A percentile compares a stretch with the other conserved stretches of the same genome.
phyloP scores from a whole-genome alignment of 1,284 basidiomycete genomes.

The Tilletia caries region DNA sequence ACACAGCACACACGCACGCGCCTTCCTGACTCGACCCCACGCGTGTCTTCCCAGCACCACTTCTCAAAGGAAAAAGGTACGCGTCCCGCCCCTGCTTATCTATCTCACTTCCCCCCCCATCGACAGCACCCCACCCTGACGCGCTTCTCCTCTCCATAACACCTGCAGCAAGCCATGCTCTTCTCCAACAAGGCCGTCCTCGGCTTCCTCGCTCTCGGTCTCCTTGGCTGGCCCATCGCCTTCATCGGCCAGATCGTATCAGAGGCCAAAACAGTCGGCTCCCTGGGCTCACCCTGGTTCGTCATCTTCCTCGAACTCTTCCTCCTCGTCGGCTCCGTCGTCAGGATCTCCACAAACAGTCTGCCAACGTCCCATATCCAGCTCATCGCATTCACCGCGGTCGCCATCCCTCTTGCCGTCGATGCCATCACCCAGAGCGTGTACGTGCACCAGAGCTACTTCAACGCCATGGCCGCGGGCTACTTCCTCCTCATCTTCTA shows the following conservation, averaged over 20 bases:
- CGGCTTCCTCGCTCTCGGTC: constrained; percentile 74
- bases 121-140: neutral
- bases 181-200: constrained; percentile 85
- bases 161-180: constrained; percentile 63
- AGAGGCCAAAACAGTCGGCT: constrained; percentile 27
- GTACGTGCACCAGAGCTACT: constrained; percentile 26
- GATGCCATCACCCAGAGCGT: constrained; percentile 64
- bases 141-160: neutral
- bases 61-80: too few relatives aligned
- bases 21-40: too few relatives aligned
- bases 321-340: constrained; percentile 73
- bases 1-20: too few relatives aligned
- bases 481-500: constrained; percentile 89
- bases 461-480: constrained; percentile 75
- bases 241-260: constrained; percentile 67
- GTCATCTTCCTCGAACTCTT: constrained; percentile 78
- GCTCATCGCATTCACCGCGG: constrained; percentile 78
- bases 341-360: constrained; percentile 77
- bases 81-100: too few relatives aligned
- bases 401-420: constrained; percentile 83
- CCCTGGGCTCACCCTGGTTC: constrained; percentile 72
- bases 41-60: too few relatives aligned
- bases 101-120: too few relatives aligned
- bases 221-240: constrained; percentile 87
- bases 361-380: constrained; percentile 78